Conservation (phyloP, 352 stramenopile genomes). For the Pythium vanterpoolii region DNA sequence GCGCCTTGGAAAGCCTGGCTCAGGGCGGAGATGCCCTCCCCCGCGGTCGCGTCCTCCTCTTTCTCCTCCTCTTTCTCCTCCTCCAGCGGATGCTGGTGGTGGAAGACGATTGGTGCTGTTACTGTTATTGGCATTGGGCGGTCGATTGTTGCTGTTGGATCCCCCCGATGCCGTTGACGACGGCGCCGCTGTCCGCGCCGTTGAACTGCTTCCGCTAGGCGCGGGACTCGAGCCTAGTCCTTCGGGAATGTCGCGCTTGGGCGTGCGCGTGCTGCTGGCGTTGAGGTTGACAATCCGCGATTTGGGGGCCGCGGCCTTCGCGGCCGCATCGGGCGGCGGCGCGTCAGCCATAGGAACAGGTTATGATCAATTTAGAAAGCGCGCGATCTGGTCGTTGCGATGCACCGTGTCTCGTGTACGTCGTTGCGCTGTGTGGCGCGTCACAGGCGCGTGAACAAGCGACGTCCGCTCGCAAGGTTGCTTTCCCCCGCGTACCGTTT, state of each 20-base stretch:
- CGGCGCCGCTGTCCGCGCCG: not conserved
- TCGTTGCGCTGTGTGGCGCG: not conserved
- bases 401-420: not conserved
- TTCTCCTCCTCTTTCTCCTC: constrained; percentile 14
- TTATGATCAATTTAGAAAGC: not conserved
- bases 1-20: constrained; percentile 31
- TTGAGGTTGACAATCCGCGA: constrained; percentile 44
- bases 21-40: constrained; percentile 23
- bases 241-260: constrained; percentile 29
- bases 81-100: constrained; percentile 6
- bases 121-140: constrained; percentile 1
- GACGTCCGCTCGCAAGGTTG: constrained; percentile 6
- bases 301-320: constrained; percentile 24
- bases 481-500: constrained; percentile 6
- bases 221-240: constrained; percentile 14
- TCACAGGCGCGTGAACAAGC: not conserved
- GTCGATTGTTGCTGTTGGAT: not conserved
- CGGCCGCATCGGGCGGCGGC: constrained; percentile 6
- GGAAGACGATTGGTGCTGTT: constrained; percentile 10
- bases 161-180: not conserved
- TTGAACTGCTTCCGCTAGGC: not conserved
- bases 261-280: constrained; percentile 16
- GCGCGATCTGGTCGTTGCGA: not conserved
- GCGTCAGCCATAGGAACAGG: constrained; percentile 18
- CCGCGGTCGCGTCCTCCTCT: constrained; percentile 18